These are phyloP conservation scores for Aaosphaeria arxii DNA, from an alignment of 2,329 filamentous ascomycete genomes.

Conservation along the genomic window DNA sequence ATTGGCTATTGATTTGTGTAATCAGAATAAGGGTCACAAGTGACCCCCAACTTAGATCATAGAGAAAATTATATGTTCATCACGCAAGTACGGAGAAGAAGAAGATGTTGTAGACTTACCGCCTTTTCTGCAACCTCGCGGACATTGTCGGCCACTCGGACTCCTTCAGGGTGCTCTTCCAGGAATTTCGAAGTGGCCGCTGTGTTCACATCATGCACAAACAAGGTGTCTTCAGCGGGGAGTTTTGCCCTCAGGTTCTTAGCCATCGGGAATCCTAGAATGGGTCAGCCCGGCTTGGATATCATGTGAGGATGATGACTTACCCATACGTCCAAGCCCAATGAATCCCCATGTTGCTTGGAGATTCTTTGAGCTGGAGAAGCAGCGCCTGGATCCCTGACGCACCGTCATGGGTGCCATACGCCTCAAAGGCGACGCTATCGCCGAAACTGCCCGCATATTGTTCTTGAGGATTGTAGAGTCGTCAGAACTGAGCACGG, in stretches of 20 bases:
- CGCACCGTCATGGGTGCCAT: slow-evolving; percentile 11
- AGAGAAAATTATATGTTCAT: slow-evolving; percentile 53
- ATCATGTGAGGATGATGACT: slow-evolving; percentile 24
- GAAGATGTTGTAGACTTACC: slow-evolving; percentile 48
- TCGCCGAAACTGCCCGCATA: slow-evolving; percentile 28
- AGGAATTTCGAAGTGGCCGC: slow-evolving; percentile 56
- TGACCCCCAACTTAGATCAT: slow-evolving; percentile 74
- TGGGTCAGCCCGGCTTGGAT: background rate
- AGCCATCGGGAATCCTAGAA: slow-evolving; percentile 68
- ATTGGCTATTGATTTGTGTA: slow-evolving; percentile 68
- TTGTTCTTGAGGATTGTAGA: slow-evolving; percentile 10
- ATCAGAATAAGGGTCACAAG: slow-evolving; percentile 59
- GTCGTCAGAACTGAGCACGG: slow-evolving; percentile 9
- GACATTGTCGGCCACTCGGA: slow-evolving; percentile 56
- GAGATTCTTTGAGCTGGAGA: slow-evolving; percentile 41
- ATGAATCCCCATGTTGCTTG: slow-evolving; percentile 51
- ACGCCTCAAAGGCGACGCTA: slow-evolving; percentile 26
- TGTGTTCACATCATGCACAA: slow-evolving; percentile 65
- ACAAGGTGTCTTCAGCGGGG: slow-evolving; percentile 58
- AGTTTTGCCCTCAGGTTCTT: slow-evolving; percentile 67
- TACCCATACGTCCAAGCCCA: slow-evolving; percentile 51
- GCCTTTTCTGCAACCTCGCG: slow-evolving; percentile 64
- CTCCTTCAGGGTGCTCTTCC: slow-evolving; percentile 51
- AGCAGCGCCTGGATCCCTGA: slow-evolving; percentile 36
- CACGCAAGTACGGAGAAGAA: slow-evolving; percentile 33